Conservation (phyloP, 1,139 yeast species). For the Blastobotrys niveus region DNA sequence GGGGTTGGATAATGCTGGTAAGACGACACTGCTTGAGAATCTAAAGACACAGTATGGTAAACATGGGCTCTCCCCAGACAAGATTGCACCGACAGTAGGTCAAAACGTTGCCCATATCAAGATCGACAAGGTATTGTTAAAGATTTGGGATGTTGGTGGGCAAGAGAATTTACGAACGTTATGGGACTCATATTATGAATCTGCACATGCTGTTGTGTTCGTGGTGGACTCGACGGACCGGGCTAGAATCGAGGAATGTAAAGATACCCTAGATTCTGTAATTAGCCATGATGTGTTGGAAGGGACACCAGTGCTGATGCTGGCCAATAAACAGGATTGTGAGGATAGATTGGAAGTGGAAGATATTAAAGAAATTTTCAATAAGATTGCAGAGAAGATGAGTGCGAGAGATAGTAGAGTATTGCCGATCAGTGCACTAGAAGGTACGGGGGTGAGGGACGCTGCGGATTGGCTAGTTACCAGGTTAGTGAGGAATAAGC, state of each 20-base stretch:
- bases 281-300: conserved; percentile 52
- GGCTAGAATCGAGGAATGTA: conserved; percentile 76
- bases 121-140: conserved; percentile 52
- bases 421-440: conserved; percentile 81
- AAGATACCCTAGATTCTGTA: conserved; percentile 48
- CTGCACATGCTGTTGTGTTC: conserved; percentile 87
- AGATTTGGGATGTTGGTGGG: conserved; percentile 97
- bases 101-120: conserved; percentile 61
- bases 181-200: conserved; percentile 82
- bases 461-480: conserved; percentile 86
- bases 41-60: conserved; percentile 47
- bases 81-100: conserved; percentile 66
- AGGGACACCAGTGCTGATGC: conserved; percentile 85
- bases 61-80: conserved; percentile 41
- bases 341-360: conserved; percentile 75
- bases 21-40: conserved; percentile 73
- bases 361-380: conserved; percentile 73
- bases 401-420: conserved; percentile 90
- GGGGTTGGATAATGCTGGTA: conserved; percentile 95
- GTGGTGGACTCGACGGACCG: conserved; percentile 88
- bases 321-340: conserved; percentile 91
- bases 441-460: conserved; percentile 75
- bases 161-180: conserved; percentile 72
- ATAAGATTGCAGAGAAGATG: conserved; percentile 70
- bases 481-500: conserved; percentile 70